Evolutionary conservation across 257 asterid genomes (phyloP).

Genomic region (Mitragyna speciosa): DNA sequence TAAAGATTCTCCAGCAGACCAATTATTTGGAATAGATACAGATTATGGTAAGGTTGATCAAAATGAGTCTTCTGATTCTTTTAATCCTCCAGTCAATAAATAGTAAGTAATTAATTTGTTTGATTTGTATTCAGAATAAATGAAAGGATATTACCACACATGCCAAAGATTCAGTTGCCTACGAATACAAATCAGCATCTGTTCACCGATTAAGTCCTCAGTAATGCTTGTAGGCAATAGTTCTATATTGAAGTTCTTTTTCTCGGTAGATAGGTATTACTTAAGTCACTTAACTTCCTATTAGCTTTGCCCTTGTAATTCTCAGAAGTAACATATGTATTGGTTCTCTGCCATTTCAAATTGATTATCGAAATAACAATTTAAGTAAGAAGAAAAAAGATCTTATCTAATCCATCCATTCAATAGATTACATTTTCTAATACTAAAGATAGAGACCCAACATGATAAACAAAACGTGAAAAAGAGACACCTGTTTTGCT

Average conservation of each 20-base stretch:
- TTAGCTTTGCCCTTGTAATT: background rate
- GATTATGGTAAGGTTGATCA: background rate
- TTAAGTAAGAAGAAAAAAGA: background rate
- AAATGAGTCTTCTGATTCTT: background rate
- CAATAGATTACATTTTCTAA: background rate
- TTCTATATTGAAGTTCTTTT: background rate
- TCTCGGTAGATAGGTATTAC: background rate
- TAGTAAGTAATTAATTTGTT: background rate
- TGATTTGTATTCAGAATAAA: background rate
- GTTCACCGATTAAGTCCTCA: background rate
- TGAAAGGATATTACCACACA: background rate
- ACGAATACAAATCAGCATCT: background rate
- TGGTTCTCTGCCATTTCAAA: background rate
- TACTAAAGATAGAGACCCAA: background rate
- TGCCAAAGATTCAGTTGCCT: background rate
- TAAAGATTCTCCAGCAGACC: background rate
- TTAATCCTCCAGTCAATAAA: background rate
- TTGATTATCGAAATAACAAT: background rate
- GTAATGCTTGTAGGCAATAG: background rate
- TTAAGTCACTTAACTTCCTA: background rate
- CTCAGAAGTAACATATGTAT: background rate
- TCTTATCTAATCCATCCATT: background rate
- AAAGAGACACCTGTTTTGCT: conserved; percentile 64
- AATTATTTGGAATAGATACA: background rate
- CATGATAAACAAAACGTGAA: background rate